Evolutionary conservation across 345 rosid genomes (phyloP).

Genomic region (Gossypium bickii): DNA sequence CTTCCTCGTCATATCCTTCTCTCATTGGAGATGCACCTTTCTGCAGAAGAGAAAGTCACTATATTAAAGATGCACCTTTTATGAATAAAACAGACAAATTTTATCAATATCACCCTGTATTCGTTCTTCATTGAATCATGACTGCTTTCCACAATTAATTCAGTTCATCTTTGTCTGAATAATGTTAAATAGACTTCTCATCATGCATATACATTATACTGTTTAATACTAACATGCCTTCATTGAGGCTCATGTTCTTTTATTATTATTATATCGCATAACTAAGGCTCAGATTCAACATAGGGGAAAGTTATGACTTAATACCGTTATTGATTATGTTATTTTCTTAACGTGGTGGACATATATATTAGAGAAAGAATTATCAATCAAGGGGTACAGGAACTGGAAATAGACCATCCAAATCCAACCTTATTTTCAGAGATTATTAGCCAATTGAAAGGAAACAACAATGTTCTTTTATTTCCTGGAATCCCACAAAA

Average conservation of each 20-base stretch:
- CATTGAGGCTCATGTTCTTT: background rate
- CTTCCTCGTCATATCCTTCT: conserved; percentile 64
- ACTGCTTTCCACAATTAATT: conserved; percentile 4
- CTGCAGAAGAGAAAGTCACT: conserved; percentile 36
- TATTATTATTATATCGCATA: background rate
- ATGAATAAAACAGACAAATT: background rate
- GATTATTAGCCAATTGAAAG: conserved; percentile 10
- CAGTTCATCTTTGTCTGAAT: background rate
- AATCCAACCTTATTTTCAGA: background rate
- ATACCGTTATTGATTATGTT: background rate
- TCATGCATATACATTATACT: background rate
- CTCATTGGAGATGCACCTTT: conserved; percentile 55
- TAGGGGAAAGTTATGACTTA: background rate
- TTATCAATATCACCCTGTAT: background rate
- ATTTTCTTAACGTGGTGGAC: background rate
- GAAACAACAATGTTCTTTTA: background rate
- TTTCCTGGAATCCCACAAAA: background rate
- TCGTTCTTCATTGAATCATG: background rate
- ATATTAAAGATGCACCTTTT: background rate
- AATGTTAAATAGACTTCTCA: background rate
- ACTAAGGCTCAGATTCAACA: background rate
- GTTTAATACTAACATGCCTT: background rate
- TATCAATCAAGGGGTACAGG: background rate
- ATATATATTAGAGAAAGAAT: background rate
- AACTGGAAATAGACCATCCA: background rate